Conservation (phyloP, 306 rosid genomes). For the Acacia confusa region DNA sequence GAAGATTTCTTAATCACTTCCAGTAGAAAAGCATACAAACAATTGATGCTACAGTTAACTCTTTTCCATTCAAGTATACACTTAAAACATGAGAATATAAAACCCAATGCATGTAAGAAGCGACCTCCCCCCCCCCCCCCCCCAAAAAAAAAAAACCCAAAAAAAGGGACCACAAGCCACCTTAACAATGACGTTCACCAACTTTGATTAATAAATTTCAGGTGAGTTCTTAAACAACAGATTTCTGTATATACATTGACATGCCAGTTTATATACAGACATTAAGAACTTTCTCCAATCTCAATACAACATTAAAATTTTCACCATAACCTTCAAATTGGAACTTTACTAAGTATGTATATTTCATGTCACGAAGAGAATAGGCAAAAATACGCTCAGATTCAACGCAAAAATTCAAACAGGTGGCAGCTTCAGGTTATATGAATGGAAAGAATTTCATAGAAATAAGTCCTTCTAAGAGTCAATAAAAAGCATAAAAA, state of each 20-base stretch:
- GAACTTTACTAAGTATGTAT: background rate
- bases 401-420: background rate
- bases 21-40: slow-evolving; percentile 2
- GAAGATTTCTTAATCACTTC: slow-evolving; percentile 2
- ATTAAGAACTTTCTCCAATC: background rate
- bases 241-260: background rate
- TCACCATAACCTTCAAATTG: background rate
- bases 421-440: background rate
- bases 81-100: slow-evolving; percentile 2
- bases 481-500: slow-evolving; percentile 5
- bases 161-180: background rate
- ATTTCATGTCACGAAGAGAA: slow-evolving; percentile 1
- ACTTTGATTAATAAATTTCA: background rate
- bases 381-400: background rate
- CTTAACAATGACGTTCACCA: background rate
- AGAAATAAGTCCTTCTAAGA: slow-evolving; percentile 13
- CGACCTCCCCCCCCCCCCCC: background rate
- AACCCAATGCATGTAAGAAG: background rate
- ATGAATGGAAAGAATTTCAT: background rate
- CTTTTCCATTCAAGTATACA: background rate
- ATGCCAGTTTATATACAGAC: background rate
- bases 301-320: background rate
- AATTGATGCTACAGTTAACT: background rate
- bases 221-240: background rate
- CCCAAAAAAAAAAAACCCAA: too few relatives aligned